Evolutionary conservation across 768 basidiomycete species (phyloP), one percentile per base, ranked within the genome.

Genomic region (Clavaria fumosa): DNA sequence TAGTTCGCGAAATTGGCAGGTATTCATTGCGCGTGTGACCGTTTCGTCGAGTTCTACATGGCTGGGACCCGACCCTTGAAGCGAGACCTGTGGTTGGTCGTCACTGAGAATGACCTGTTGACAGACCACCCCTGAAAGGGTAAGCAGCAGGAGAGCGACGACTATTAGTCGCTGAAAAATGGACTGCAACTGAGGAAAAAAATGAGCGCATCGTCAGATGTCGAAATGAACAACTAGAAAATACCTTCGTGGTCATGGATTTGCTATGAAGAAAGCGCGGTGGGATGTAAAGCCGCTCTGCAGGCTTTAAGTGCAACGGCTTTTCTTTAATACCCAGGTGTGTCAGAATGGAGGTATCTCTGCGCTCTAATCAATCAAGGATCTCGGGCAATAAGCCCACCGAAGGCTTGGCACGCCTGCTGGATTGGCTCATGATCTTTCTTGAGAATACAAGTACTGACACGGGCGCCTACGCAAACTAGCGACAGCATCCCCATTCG

Each of bases 1-100:
- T 15, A 38, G 18, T 17, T 22, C 37, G 6, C 38, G 30, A 31
- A 39, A 26, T 39, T 39, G 38, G 19, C 38, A 39, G 28, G 27
- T 31, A n/a, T 32, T 32, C 38, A 39, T 20, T 18, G 38, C 38
- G 10, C 32, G 14, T 5, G 30, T 36, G 26, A 28, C 19, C 35
- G 35, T 22, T 9, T 36, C 35, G 35, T 36, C 11, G 34, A 28
- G 26, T 9, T 28, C 9, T 9, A 9, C 9, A 9, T 28, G 26
- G 26, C 26, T 28, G 14, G 26, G 26, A 14, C 26, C 26, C 9
- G 26, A 28, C 9, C 26, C 26, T 14, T 9, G 9, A 14, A 28
- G 9, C 14, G 26, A 9, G 9, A 28, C 26, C 14, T 28, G 9
- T 14, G 26, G 26, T 9, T 9, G 14, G 26, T 28, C 14, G 26